Percentiles rank a stretch among this genome's conserved stretches.
Conservation (phyloP, 371 early-diverging fungal species). For the Blastocladiella emersonii region DNA sequence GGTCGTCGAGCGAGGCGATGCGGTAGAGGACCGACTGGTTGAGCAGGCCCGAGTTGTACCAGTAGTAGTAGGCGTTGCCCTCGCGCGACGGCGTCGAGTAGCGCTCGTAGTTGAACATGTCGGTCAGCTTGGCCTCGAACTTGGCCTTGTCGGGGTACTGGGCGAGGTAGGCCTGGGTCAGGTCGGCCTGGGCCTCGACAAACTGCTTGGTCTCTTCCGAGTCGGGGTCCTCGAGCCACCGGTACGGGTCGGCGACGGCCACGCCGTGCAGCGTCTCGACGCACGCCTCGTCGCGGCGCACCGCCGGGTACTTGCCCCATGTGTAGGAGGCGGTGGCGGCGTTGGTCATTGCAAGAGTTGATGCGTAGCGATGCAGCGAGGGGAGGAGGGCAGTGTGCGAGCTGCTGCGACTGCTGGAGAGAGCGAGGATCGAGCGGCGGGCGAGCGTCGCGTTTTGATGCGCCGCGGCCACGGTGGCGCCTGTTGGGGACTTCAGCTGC, state of each 20-base stretch:
- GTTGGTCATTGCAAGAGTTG: too few species aligned
- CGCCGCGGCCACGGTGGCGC: too few species aligned
- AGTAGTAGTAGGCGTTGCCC: conserved; percentile 46
- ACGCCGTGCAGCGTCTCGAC: conserved; percentile 10
- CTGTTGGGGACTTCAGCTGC: too few species aligned
- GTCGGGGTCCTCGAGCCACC: conserved; percentile 40
- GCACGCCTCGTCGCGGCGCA: conserved; percentile 22
- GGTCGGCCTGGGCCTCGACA: conserved; percentile 21
- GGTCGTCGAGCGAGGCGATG: conserved; percentile 2
- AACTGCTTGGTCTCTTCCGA: conserved; percentile 29
- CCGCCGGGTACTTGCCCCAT: conserved; percentile 17
- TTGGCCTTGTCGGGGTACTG: conserved; percentile 19
- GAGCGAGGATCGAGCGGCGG: too few species aligned
- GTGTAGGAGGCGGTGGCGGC: not conserved
- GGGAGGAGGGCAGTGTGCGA: too few species aligned
- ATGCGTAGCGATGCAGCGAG: too few species aligned
- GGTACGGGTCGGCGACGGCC: conserved; percentile 31
- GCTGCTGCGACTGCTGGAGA: too few species aligned
- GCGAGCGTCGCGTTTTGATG: too few species aligned
- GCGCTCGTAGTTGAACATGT: conserved; percentile 25
- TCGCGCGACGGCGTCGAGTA: conserved; percentile 33
- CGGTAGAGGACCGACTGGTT: conserved; percentile 29
- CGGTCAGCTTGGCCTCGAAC: conserved; percentile 21
- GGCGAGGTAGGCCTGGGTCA: conserved; percentile 16
- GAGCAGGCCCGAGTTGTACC: conserved; percentile 47